These are phyloP conservation scores for Monosporascus sp. DNA, from an alignment of 2,329 filamentous ascomycete species.

Conservation along the genomic window DNA sequence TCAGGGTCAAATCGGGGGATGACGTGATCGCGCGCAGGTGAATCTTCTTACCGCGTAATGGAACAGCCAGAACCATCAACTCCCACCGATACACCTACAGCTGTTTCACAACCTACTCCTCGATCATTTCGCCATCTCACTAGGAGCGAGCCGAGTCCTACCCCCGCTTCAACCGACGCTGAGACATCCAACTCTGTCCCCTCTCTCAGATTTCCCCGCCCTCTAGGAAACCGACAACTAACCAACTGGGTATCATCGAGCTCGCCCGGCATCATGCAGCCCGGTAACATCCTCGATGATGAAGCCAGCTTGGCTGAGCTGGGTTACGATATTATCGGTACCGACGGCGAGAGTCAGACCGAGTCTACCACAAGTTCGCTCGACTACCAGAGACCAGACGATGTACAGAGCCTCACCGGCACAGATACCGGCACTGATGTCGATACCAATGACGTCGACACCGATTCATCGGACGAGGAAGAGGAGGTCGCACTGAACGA, in stretches of 20 bases:
- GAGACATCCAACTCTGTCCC: slow-evolving; percentile 35
- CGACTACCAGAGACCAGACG: slow-evolving; percentile 42
- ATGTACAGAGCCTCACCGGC: slow-evolving; percentile 41
- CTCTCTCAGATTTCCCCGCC: slow-evolving; percentile 50
- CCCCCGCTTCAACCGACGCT: slow-evolving; percentile 10
- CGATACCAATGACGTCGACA: slow-evolving; percentile 38
- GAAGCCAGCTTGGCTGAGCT: slow-evolving; percentile 50
- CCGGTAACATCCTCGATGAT: slow-evolving; percentile 35
- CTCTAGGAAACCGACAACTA: slow-evolving; percentile 48
- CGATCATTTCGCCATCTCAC: slow-evolving; percentile 8
- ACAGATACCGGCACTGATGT: slow-evolving; percentile 40
- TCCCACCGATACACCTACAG: slow-evolving; percentile 19
- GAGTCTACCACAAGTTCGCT: slow-evolving; percentile 45
- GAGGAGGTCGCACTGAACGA: slow-evolving; percentile 12
- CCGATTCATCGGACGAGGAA: slow-evolving; percentile 35
- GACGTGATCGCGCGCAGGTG: slow-evolving; percentile 29
- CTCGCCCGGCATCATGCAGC: slow-evolving; percentile 51
- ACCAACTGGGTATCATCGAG: slow-evolving; percentile 56
- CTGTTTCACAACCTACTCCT: slow-evolving; percentile 17
- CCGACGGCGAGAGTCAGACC: slow-evolving; percentile 48
- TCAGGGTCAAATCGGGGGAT: slow-evolving; percentile 27
- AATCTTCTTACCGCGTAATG: slow-evolving; percentile 41
- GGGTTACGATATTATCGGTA: slow-evolving; percentile 51
- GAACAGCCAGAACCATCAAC: slow-evolving; percentile 34
- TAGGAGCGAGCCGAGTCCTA: slow-evolving; percentile 23